Conservation (phyloP, 257 asterid species). For the Gentiana straminea region DNA sequence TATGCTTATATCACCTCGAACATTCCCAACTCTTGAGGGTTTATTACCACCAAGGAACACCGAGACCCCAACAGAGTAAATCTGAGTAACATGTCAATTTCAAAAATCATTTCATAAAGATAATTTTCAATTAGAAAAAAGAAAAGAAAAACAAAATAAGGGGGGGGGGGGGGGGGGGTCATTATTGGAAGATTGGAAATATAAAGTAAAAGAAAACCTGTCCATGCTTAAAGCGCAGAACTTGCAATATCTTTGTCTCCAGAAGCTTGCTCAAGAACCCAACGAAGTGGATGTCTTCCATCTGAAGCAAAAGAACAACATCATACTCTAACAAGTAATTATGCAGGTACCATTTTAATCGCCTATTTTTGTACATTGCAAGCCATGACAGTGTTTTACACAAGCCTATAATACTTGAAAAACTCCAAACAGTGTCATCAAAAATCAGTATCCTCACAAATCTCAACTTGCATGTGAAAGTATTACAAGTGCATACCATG, state of each 20-base stretch:
- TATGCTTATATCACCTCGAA: constrained; percentile 82
- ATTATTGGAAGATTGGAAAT: constrained; percentile 3
- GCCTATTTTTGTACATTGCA: no score
- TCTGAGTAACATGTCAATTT: constrained; percentile 22
- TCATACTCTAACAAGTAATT: constrained; percentile 1
- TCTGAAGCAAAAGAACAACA: constrained; percentile 28
- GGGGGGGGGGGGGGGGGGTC: no score
- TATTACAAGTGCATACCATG: constrained; percentile 31
- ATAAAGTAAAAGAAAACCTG: constrained; percentile 38
- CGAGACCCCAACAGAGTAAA: constrained; percentile 93
- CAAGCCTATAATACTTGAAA: neutral
- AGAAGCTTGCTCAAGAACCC: constrained; percentile 92
- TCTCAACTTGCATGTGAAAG: neutral
- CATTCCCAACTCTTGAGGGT: constrained; percentile 77
- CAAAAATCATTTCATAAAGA: constrained; percentile 2
- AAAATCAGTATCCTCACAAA: neutral
- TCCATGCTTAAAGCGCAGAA: constrained; percentile 88
- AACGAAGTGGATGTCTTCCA: constrained; percentile 83
- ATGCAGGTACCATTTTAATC: no score
- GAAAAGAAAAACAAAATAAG: neutral
- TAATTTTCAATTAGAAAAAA: constrained; percentile 11
- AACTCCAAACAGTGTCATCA: neutral
- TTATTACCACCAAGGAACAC: constrained; percentile 93
- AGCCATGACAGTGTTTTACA: no score
- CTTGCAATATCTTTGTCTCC: constrained; percentile 82